These are phyloP conservation scores for Rhodotorula sp. DNA, from an alignment of 1,284 basidiomycete species.

Conservation along the genomic window DNA sequence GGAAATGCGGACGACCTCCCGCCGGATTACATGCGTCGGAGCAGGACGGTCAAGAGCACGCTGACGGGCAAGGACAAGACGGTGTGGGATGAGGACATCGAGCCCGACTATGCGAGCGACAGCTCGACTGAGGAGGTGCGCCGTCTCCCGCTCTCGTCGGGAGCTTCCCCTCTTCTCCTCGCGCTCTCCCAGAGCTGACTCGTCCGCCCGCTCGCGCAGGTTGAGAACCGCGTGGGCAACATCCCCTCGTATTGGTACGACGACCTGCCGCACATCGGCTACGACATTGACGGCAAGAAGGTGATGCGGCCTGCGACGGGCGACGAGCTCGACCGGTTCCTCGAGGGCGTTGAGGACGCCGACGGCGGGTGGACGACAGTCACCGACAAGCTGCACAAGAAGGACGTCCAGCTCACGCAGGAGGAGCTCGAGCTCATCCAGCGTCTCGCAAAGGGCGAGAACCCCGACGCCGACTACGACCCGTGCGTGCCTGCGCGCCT, in stretches of 20 bases:
- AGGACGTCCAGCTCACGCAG: slow-evolving; percentile 80
- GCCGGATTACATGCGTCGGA: slow-evolving; percentile 50
- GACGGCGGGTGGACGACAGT: slow-evolving; percentile 84
- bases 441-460: slow-evolving; percentile 83
- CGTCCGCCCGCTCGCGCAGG: slow-evolving; percentile 55
- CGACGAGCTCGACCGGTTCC: slow-evolving; percentile 96
- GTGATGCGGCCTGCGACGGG: slow-evolving; percentile 91
- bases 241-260: slow-evolving; percentile 99
- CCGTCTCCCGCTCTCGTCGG: not conserved
- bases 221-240: slow-evolving; percentile 90
- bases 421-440: slow-evolving; percentile 96
- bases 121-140: slow-evolving; percentile 94
- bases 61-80: slow-evolving; percentile 86
- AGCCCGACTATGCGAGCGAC: slow-evolving; percentile 95
- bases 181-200: not conserved
- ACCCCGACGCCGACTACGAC: slow-evolving; percentile 84
- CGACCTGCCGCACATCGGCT: slow-evolving; percentile 98
- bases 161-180: slow-evolving; percentile 29
- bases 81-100: slow-evolving; percentile 85
- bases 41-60: slow-evolving; percentile 62
- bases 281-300: slow-evolving; percentile 92
- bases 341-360: slow-evolving; percentile 90
- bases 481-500: slow-evolving; percentile 49
- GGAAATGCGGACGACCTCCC: slow-evolving; percentile 43
- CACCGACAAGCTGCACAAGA: slow-evolving; percentile 84